Evolutionary conservation across 257 asterid species (phyloP).

Genomic region (Anisodus acutangulus): DNA sequence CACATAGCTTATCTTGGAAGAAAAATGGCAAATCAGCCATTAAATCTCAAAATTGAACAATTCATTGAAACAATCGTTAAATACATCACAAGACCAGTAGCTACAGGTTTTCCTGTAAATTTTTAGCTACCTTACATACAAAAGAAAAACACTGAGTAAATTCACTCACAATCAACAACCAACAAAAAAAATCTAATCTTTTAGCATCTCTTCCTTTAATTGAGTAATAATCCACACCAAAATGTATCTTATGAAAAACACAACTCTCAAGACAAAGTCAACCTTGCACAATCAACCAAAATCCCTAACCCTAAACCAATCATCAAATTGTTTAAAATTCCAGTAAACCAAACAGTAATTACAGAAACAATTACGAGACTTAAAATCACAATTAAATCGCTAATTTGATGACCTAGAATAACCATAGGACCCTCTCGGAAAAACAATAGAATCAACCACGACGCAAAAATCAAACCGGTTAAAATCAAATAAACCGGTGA

Average conservation of each 20-base stretch:
- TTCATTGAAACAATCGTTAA: constrained; percentile 19
- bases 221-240: neutral
- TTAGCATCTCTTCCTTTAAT: neutral
- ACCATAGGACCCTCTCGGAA: constrained; percentile 78
- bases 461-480: constrained; percentile 47
- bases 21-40: neutral
- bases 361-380: constrained; percentile 47
- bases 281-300: neutral
- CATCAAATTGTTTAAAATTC: constrained; percentile 53
- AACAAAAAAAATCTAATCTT: neutral
- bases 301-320: no score
- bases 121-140: neutral
- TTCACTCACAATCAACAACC: neutral
- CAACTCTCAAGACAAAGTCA: neutral
- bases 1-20: neutral
- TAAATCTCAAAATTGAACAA: neutral
- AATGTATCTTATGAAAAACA: neutral
- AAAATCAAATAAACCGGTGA: constrained; percentile 56
- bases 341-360: constrained; percentile 49
- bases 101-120: constrained; percentile 18
- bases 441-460: constrained; percentile 68
- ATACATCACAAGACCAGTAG: neutral
- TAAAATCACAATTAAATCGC: constrained; percentile 54
- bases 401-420: constrained; percentile 56
- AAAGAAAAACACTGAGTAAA: neutral